Evolutionary conservation across 2,329 filamentous ascomycete species (phyloP), one percentile per base, ranked within the genome.

Genomic region (Phyllosticta paracitricarpa): DNA sequence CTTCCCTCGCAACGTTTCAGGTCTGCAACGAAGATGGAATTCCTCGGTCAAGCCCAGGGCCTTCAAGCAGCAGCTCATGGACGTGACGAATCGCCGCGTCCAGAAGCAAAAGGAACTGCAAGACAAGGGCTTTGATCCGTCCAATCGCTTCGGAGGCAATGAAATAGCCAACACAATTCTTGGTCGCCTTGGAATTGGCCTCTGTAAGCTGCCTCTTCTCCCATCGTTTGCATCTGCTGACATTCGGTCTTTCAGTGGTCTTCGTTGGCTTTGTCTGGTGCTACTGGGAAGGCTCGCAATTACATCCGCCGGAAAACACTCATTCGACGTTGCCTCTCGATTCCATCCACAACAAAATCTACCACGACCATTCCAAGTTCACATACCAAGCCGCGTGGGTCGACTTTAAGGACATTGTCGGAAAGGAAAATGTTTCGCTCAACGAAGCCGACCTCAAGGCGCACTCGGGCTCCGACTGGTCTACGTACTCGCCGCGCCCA

Each of bases 351-450:
- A 71, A 78, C 10, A 81, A 81, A 6, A 71, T 63, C n/a, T 69
- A 78, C 64, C 83, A 85, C 66, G 80, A 87, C 67, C 78, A 80
- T 48, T 78, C 82, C 10, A 75, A 76, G 19, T 77, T 79, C 19
- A 86, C 82, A 61, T 75, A 87, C 61, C 82, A 87, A 69, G 84
- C 84, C 9, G 84, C 84, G 26, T 87, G 84, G 84, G 75, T 79
- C 2, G 84, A 87, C 65, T 82, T 87, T 69, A 79, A 81, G 61
- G 76, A 79, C 53, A 82, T 87, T 33, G 76, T 87, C 9, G 84
- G 84, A 53, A 80, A 81, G 67, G 82, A 84, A 56, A 82, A 87
- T 71, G 79, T 87, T n/a, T 84, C 82, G 4, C 84, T 84, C 0
- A 73, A 80, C 54, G 74, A 76, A 55, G 71, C 73, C 3, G 83